Evolutionary conservation across 1,284 basidiomycete species (phyloP), one percentile per base, ranked within the genome.

Genomic region (Ceratobasidium sp.): DNA sequence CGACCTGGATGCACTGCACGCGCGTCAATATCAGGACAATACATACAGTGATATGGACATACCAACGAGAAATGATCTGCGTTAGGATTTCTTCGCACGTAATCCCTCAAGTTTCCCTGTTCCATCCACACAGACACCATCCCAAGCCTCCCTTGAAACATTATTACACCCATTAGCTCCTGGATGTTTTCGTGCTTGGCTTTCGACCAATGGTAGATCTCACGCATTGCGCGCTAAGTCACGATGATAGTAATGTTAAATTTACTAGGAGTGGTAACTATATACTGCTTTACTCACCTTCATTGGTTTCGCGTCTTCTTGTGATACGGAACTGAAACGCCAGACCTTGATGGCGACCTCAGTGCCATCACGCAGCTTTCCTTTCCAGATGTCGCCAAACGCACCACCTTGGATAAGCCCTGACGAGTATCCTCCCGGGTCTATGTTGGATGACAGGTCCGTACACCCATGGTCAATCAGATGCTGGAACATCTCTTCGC

Each of bases 91-190:
- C 3, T 22, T 17, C 20, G 31, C 15, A 47, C 10, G 17, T 27
- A 12, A 6, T 20, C 1, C 8, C 49, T 29, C 3, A 60, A 22
- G 43, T 12, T n/a, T 13, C 57, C 57, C 1, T 27, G 6, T 4
- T 47, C 43, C 42, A 60, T 60, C 57, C 57, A 60, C 13, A n/a
- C 3, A 5, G 43, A 45, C 3, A 45, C 43, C 43, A 45, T 45
- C 5, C 43, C 43, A 17, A 45, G 43, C 3, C 43, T 15, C 6
- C 43, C 43, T 45, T 45, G 43, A 22, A 45, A 45, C 43, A 45
- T 45, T 5, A 45, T 22, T 4, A 45, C 22, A 6, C 43, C 43
- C 17, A 45, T 15, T 17, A 45, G 22, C 43, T 45, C 43, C 22
- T 45, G 43, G 22, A 45, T 22, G 15, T 45, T 45, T 45, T 45